Evolutionary conservation across 495 filamentous ascomycete species (phyloP).

Genomic region (Podospora sp.): DNA sequence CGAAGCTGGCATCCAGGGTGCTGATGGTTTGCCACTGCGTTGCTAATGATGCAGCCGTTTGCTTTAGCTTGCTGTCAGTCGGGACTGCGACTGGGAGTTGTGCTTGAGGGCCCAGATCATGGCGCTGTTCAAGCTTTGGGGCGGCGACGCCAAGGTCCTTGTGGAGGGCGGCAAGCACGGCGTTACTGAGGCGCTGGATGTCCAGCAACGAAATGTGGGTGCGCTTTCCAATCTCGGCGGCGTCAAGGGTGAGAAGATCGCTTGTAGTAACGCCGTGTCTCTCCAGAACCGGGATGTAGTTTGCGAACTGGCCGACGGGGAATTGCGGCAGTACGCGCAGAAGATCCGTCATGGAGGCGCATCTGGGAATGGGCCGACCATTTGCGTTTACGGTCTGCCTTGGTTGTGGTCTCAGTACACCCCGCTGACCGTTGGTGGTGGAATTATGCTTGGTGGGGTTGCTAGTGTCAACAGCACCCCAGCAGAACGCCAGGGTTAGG

Average conservation of each 20-base stretch:
- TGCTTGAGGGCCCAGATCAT: not conserved
- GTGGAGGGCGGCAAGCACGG: slow-evolving; percentile 68
- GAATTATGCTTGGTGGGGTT: not conserved
- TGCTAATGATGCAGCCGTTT: slow-evolving; percentile 44
- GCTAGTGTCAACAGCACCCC: not conserved
- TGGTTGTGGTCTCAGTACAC: not conserved
- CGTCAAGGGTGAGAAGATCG: slow-evolving; percentile 85
- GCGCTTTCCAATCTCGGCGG: slow-evolving; percentile 80
- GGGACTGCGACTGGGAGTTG: not conserved
- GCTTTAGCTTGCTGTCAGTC: not conserved
- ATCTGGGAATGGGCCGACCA: not conserved
- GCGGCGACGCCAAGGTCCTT: slow-evolving; percentile 56
- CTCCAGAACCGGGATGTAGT: slow-evolving; percentile 80
- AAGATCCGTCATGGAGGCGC: slow-evolving; percentile 79
- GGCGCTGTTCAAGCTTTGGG: not conserved
- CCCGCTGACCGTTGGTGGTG: not conserved
- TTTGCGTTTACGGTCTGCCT: not conserved
- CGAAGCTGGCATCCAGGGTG: slow-evolving; percentile 74
- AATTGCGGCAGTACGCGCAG: slow-evolving; percentile 80
- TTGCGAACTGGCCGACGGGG: slow-evolving; percentile 64
- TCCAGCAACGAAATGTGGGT: slow-evolving; percentile 81
- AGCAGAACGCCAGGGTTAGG: not conserved
- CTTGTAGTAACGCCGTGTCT: slow-evolving; percentile 70
- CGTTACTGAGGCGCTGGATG: slow-evolving; percentile 66
- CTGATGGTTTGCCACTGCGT: slow-evolving; percentile 66